Evolutionary conservation across 1,284 basidiomycete genomes (phyloP).

Genomic region (Blastosporella zonata): DNA sequence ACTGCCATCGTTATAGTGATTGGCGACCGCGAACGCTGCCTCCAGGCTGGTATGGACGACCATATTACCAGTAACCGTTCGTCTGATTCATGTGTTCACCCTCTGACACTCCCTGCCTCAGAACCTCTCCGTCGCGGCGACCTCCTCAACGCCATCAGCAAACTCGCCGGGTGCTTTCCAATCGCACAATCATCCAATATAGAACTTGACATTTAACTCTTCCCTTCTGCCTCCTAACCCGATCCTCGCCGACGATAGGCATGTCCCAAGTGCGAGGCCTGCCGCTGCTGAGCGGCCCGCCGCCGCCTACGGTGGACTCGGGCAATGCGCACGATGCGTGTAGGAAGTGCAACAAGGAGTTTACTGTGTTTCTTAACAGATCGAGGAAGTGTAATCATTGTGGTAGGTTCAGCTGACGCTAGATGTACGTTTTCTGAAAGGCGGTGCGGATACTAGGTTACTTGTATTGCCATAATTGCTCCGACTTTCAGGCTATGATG

Average conservation of each 20-base stretch:
- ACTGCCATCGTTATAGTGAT: constrained; percentile 60
- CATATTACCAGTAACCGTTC: constrained; percentile 68
- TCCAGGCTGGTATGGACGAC: constrained; percentile 85
- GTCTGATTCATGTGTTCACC: background rate
- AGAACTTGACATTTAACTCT: background rate
- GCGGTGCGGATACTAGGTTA: no score
- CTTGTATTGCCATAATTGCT: constrained; percentile 66
- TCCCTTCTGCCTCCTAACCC: background rate
- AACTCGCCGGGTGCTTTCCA: constrained; percentile 47
- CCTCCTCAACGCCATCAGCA: constrained; percentile 74
- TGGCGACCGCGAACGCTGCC: constrained; percentile 89
- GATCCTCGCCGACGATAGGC: background rate
- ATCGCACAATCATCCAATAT: constrained; percentile 5
- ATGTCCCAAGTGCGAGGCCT: constrained; percentile 45
- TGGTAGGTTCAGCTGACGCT: no score
- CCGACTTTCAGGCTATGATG: constrained; percentile 73
- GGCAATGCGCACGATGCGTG: constrained; percentile 52
- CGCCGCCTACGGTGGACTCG: constrained; percentile 40
- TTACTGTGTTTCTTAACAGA: constrained; percentile 63
- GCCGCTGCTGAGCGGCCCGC: constrained; percentile 68
- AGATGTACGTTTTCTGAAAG: no score
- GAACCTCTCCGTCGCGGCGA: constrained; percentile 76
- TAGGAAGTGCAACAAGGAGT: constrained; percentile 73
- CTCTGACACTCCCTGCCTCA: constrained; percentile 23
- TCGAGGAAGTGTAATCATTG: constrained; percentile 72